Evolutionary conservation across 441 rosid species (phyloP).

Genomic region (Biscutella auriculata): DNA sequence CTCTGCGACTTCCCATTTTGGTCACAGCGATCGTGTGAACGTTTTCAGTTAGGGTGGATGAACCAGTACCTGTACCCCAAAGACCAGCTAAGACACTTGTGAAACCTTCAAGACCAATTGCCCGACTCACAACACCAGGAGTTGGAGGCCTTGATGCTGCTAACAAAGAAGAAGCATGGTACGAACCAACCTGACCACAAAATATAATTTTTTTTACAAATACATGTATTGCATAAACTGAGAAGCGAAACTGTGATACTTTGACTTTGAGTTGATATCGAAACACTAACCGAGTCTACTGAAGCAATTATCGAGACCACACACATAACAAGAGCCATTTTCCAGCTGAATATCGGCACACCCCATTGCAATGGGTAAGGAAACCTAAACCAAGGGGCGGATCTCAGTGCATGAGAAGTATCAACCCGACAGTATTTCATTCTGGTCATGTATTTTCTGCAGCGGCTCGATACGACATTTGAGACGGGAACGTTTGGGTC

Average conservation of each 20-base stretch:
- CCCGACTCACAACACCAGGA: constrained; percentile 75
- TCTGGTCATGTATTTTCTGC: constrained; percentile 70
- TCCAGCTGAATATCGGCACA: constrained; percentile 79
- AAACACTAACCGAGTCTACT: constrained; percentile 78
- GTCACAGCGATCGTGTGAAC: constrained; percentile 96
- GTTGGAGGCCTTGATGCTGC: constrained; percentile 93
- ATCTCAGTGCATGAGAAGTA: constrained; percentile 68
- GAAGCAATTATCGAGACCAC: constrained; percentile 70
- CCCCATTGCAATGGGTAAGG: constrained; percentile 99
- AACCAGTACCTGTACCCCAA: constrained; percentile 96
- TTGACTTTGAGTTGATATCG: neutral
- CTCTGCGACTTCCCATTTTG: constrained; percentile 95
- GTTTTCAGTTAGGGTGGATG: constrained; percentile 84
- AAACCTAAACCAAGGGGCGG: constrained; percentile 91
- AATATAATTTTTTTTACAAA: constrained; percentile 6
- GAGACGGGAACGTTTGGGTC: constrained; percentile 66
- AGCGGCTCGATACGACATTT: constrained; percentile 65
- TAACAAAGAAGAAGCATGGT: constrained; percentile 79
- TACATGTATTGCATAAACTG: neutral
- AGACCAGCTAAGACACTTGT: constrained; percentile 85
- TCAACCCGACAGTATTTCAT: constrained; percentile 84
- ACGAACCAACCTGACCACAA: constrained; percentile 66
- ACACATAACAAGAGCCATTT: constrained; percentile 87
- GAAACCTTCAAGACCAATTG: constrained; percentile 89
- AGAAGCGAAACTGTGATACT: neutral